These are phyloP conservation scores for Sphagnum tenellum DNA, from an alignment of 225 moss, liverwort and hornwort genomes.

Conservation along the genomic window DNA sequence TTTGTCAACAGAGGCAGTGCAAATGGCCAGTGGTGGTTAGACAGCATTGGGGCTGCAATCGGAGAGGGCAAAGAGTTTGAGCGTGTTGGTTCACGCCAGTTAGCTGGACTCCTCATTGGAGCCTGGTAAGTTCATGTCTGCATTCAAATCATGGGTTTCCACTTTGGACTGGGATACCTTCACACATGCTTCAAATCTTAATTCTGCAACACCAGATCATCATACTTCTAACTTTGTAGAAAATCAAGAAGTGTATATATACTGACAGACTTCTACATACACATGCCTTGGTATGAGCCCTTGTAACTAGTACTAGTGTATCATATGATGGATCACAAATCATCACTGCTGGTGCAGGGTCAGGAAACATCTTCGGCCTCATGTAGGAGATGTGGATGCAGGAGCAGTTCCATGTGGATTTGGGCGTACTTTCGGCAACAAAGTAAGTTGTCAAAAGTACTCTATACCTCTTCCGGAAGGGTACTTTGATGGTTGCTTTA, in stretches of 20 bases:
- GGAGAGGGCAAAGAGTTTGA: conserved; percentile 81
- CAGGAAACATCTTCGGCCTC: conserved; percentile 47
- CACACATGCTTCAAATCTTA: too few species aligned
- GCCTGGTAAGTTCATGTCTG: conserved; percentile 58
- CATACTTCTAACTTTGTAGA: too few species aligned
- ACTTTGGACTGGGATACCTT: too few species aligned
- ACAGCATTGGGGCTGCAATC: conserved; percentile 53
- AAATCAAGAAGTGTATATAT: too few species aligned
- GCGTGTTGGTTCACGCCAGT: conserved; percentile 72
- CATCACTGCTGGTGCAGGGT: conserved; percentile 36
- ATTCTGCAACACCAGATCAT: too few species aligned
- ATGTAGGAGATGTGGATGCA: conserved; percentile 87
- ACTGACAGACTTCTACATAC: too few species aligned
- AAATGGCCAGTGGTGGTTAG: conserved; percentile 91
- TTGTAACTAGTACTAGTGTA: too few species aligned
- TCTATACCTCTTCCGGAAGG: too few species aligned
- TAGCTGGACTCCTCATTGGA: conserved; percentile 92
- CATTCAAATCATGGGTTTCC: too few species aligned
- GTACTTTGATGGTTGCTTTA: too few species aligned
- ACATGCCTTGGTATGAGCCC: too few species aligned
- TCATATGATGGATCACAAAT: not conserved
- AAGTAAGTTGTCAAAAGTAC: conserved; percentile 23
- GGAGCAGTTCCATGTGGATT: conserved; percentile 98
- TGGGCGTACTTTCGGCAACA: conserved; percentile 92
- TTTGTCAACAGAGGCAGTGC: conserved; percentile 79